Evolutionary conservation across 1,139 yeast species (phyloP), one percentile per base, ranked within the genome.

Genomic region (Yamadazyma triangularis): DNA sequence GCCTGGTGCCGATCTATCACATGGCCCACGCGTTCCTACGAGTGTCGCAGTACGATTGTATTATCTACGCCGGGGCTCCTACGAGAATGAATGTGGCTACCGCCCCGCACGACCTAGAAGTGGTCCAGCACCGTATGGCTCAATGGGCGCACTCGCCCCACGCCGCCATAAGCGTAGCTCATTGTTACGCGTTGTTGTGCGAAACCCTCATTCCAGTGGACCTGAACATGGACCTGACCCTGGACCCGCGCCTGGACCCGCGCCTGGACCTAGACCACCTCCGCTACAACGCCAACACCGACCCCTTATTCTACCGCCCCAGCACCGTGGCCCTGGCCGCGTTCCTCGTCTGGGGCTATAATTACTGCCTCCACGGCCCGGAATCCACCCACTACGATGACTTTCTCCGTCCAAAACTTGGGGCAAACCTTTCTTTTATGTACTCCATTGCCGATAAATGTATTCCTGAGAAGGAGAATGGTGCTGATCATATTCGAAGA

Each of bases 61-160:
- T 79, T 37, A 75, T 79, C 4, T 78, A 66, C 48, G 80, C 86
- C 2, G 94, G 94, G 2, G 82, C 85, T 4, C 88, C 89, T 1
- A 71, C 77, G 55, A 65, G 85, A 41, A 78, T 81, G 79, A 82
- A 79, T 47, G 88, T 80, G 20, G 68, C 67, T 28, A 77, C 83
- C 1, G 64, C 69, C 8, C 50, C 58, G 2, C 53, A 58, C 28
- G 87, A 70, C 42, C 68, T 69, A 41, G 61, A 57, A 41, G 58
- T 61, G 15, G 80, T 70, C 22, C 65, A 59, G 40, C 56, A 55
- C 19, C 66, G 75, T 44, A 64, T 77, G 25, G 51, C 47, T n/a
- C 70, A 64, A 34, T 78, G 80, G 79, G 53, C 67, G 11, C 27
- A 30, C 8, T 37, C 44, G 13, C 20, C 24, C 7, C 35, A 34